phyloP scores from a whole-genome alignment of 306 rosid species.

The Leucaena leucocephala region DNA sequence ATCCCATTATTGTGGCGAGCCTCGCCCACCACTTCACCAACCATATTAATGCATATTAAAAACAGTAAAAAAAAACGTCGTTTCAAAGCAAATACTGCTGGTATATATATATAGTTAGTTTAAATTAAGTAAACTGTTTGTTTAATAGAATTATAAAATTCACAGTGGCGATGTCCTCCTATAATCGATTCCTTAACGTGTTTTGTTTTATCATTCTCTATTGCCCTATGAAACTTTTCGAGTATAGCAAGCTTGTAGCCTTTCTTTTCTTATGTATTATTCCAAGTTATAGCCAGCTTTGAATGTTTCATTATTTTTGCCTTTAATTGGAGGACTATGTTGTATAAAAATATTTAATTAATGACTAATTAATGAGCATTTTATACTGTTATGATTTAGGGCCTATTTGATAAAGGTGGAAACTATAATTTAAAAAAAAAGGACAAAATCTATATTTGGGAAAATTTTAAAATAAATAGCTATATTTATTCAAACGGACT shows the following conservation, averaged over 20 bases:
- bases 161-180: conserved; percentile 36
- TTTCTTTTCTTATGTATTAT: conserved; percentile 29
- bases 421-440: too few relatives aligned
- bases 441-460: too few relatives aligned
- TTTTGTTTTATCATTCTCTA: conserved; percentile 48
- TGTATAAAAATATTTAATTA: conserved; percentile 53
- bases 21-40: conserved; percentile 56
- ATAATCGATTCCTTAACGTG: conserved; percentile 33
- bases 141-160: not conserved
- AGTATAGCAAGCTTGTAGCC: too few relatives aligned
- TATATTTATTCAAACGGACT: too few relatives aligned
- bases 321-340: conserved; percentile 32
- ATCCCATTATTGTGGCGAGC: conserved; percentile 49
- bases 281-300: conserved; percentile 46
- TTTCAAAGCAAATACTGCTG: conserved; percentile 36
- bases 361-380: conserved; percentile 44
- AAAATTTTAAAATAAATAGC: too few relatives aligned
- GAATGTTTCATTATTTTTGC: conserved; percentile 26
- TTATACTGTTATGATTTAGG: conserved; percentile 68
- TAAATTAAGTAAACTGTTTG: conserved; percentile 35
- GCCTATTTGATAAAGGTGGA: too few relatives aligned
- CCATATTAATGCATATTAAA: conserved; percentile 26
- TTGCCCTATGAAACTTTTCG: conserved; percentile 50
- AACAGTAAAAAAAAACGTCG: conserved; percentile 10
- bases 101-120: not conserved